A percentile compares a stretch with the other conserved stretches of the same genome.
These are phyloP conservation scores for Globisporangium abappressorium DNA, from an alignment of 352 stramenopile species.

Conservation along the genomic window DNA sequence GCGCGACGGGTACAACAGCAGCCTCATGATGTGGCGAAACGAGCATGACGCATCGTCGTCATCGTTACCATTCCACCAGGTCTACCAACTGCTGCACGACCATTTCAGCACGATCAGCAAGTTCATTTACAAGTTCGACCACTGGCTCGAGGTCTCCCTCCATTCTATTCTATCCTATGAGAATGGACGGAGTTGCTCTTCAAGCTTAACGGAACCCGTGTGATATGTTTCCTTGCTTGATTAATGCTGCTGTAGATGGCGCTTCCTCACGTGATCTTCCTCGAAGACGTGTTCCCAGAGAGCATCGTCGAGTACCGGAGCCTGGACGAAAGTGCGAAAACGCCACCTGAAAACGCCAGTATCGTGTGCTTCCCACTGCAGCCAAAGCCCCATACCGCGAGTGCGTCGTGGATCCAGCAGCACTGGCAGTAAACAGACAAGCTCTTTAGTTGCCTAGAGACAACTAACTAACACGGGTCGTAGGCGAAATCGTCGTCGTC, in stretches of 20 bases:
- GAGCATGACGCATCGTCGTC: not conserved
- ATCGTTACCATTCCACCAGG: constrained; percentile 12
- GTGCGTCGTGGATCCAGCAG: constrained; percentile 40
- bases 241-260: constrained; percentile 32
- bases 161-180: not conserved
- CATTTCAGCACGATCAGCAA: constrained; percentile 36
- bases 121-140: constrained; percentile 86
- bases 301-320: constrained; percentile 74
- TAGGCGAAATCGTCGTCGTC: constrained; percentile 90
- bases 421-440: constrained; percentile 30
- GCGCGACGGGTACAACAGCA: constrained; percentile 67
- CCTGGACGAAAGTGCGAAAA: constrained; percentile 19
- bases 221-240: not conserved
- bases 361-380: constrained; percentile 83
- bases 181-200: not conserved
- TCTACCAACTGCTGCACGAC: constrained; percentile 40
- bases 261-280: constrained; percentile 24
- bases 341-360: constrained; percentile 26
- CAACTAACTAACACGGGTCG: constrained; percentile 38
- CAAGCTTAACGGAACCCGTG: not conserved
- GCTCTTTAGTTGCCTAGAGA: not conserved
- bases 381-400: constrained; percentile 69
- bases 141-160: constrained; percentile 69
- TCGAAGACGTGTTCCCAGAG: constrained; percentile 45
- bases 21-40: constrained; percentile 58